Conservation (phyloP, 2,329 filamentous ascomycete species). For the Fusarium dlaminii region DNA sequence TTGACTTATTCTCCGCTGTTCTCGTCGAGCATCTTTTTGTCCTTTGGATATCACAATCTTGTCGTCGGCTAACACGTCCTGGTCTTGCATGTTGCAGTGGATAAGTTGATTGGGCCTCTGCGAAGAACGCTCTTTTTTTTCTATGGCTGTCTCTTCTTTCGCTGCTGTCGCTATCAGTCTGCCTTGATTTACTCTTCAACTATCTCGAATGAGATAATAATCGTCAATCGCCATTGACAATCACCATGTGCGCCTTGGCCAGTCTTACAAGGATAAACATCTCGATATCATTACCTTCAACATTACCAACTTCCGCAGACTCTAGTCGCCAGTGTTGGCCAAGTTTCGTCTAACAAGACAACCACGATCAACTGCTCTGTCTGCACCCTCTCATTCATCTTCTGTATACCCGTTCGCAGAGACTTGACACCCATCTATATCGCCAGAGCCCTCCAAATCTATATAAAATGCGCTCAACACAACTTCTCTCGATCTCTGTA, state of each 20-base stretch:
- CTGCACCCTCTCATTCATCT: background rate
- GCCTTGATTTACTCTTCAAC: background rate
- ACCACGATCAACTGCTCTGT: background rate
- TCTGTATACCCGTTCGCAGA: background rate
- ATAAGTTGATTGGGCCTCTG: background rate
- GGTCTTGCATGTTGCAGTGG: conserved; percentile 5
- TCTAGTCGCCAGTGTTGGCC: background rate
- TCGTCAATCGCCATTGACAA: conserved; percentile 16
- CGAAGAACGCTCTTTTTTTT: background rate
- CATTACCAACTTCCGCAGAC: conserved; percentile 3
- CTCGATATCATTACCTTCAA: conserved; percentile 8
- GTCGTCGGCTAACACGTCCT: conserved; percentile 1
- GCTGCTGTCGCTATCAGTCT: background rate
- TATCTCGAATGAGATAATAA: background rate
- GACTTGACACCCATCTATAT: background rate
- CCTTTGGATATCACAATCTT: background rate
- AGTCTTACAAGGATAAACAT: conserved; percentile 25
- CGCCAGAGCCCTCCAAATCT: background rate
- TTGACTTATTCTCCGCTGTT: background rate
- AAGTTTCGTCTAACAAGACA: background rate
- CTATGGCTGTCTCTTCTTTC: background rate
- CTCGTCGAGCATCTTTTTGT: conserved; percentile 7
- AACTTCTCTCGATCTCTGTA: conserved; percentile 50
- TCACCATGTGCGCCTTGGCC: conserved; percentile 36
- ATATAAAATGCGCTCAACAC: conserved; percentile 44